These are phyloP conservation scores for Fusarium sp. DNA, from an alignment of 2,329 filamentous ascomycete genomes.

Conservation along the genomic window DNA sequence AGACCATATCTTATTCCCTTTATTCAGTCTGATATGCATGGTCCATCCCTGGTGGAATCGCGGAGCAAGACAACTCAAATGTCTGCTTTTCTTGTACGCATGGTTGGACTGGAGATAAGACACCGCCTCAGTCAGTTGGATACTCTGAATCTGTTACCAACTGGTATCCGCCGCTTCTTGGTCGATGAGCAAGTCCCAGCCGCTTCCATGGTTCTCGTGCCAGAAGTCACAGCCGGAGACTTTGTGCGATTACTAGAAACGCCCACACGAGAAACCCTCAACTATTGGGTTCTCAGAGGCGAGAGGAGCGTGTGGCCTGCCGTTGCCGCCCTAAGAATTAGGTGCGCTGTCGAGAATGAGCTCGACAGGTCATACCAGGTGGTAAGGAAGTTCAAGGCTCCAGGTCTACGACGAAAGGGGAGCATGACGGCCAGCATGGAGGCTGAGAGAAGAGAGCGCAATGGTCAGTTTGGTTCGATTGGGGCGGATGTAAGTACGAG, in stretches of 20 bases:
- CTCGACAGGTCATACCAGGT: constrained; percentile 87
- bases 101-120: constrained; percentile 81
- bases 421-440: constrained; percentile 53
- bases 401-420: constrained; percentile 62
- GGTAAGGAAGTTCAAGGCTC: constrained; percentile 73
- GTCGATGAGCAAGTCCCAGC: constrained; percentile 87
- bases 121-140: constrained; percentile 87
- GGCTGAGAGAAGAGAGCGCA: constrained; percentile 36
- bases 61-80: constrained; percentile 70
- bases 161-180: constrained; percentile 78
- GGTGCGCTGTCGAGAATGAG: constrained; percentile 89
- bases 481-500: constrained; percentile 21
- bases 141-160: constrained; percentile 78
- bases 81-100: constrained; percentile 71
- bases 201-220: constrained; percentile 83
- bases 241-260: constrained; percentile 86
- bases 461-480: constrained; percentile 21
- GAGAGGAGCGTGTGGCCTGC: constrained; percentile 94
- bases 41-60: constrained; percentile 73
- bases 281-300: constrained; percentile 87
- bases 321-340: constrained; percentile 82
- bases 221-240: constrained; percentile 79
- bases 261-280: constrained; percentile 79
- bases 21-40: constrained; percentile 83
- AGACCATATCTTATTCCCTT: constrained; percentile 91